Evolutionary conservation across 176 grass and related monocot species (phyloP), one percentile per base, ranked within the genome.

Genomic region (Oryza brachyantha): DNA sequence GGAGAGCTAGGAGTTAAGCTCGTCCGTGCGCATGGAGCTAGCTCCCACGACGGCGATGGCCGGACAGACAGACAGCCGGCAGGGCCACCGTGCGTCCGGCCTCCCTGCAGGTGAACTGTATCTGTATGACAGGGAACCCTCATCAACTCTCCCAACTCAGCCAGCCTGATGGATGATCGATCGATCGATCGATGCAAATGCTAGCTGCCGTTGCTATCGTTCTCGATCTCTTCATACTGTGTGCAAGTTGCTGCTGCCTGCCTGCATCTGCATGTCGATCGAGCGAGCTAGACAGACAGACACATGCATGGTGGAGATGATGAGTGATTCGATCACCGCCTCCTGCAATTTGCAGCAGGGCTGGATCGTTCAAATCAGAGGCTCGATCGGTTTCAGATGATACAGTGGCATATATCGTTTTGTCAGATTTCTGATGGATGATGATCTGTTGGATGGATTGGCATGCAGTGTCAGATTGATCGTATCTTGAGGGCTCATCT

Each of bases 21-120:
- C 58, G 22, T 61, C 8, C 55, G 22, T 25, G 35, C 5, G 35
- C 35, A n/a, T n/a, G n/a, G n/a, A n/a, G n/a, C n/a, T n/a, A 60
- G 10, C 57, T 60, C 57, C 58, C 24, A 61, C 3, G 24, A 48
- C 43, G 29, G 24, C 62, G 64, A 35, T 36, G 55, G 1, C 31
- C 39, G 40, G n/a, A n/a, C n/a, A 45, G 41, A 25, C 66, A n/a
- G 43, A 43, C 41, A 73, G 68, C 79, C 68, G 79, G 72, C 79
- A 73, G 50, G 50, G 39, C 13, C 58, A 60, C 54, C 54, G 38
- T 71, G 78, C 66, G 16, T 71, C 68, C 55, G 40, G 67, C 17
- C 38, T 29, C 79, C 55, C 13, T 72, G 79, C 68, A 9, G 68
- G 55, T 25, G 12, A 50, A 35, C 29, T 77, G 75, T 65, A 64